Evolutionary conservation across 495 filamentous ascomycete genomes (phyloP).

Genomic region (Xylaria cubensis): DNA sequence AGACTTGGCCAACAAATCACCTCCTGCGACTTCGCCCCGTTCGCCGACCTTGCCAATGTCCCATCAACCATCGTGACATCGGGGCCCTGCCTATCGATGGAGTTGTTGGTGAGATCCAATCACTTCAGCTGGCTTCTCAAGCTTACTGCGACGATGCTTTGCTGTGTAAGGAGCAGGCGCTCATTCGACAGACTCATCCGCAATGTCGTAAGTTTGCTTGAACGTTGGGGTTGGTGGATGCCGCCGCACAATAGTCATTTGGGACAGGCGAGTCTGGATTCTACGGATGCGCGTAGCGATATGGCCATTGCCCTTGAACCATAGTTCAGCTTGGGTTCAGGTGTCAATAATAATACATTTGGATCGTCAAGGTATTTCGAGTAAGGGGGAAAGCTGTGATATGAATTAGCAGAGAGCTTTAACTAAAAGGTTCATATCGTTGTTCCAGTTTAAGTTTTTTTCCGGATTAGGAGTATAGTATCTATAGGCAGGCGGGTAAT

Average conservation of each 20-base stretch:
- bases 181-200: conserved; percentile 3
- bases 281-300: conserved; percentile 9
- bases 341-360: conserved; percentile 8
- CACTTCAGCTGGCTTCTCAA: conserved; percentile 2
- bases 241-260: conserved; percentile 5
- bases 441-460: neutral
- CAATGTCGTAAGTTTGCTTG: neutral
- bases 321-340: neutral
- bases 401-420: neutral
- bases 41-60: conserved; percentile 26
- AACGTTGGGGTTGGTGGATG: conserved; percentile 14
- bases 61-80: conserved; percentile 24
- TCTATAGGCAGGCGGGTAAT: neutral
- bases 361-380: conserved; percentile 2
- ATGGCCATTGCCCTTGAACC: conserved; percentile 8
- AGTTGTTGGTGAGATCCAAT: conserved; percentile 20
- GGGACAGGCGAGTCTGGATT: conserved; percentile 17
- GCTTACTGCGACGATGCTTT: conserved; percentile 18
- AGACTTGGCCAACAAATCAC: conserved; percentile 20
- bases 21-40: conserved; percentile 20
- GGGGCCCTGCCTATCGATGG: neutral
- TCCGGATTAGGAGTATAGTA: neutral
- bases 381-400: neutral
- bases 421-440: neutral
- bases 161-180: conserved; percentile 7